A percentile compares a stretch with the other conserved stretches of the same genome.
These are phyloP conservation scores for Bacterosira constricta DNA, from an alignment of 108 stramenopile genomes.

Conservation along the genomic window DNA sequence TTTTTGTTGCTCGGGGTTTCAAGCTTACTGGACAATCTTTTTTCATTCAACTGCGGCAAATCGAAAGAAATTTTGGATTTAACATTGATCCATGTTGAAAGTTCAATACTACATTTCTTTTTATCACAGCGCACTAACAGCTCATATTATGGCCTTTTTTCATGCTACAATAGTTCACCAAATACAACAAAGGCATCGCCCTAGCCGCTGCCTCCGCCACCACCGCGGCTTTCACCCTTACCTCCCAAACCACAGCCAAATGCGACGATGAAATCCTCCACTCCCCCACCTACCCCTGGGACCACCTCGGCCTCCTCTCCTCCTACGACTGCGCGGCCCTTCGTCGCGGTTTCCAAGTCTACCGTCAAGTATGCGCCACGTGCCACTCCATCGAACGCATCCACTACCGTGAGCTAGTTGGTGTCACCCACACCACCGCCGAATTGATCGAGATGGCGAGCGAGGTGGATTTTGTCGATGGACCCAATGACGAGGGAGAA, in stretches of 20 bases:
- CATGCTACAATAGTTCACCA: slow-evolving; percentile 23
- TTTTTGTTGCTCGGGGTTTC: neutral
- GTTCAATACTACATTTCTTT: neutral
- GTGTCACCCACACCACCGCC: slow-evolving; percentile 93
- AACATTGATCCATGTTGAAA: no score
- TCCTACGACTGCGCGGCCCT: slow-evolving; percentile 90
- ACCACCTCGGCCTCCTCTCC: slow-evolving; percentile 77
- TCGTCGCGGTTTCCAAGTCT: slow-evolving; percentile 99
- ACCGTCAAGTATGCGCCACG: slow-evolving; percentile 97
- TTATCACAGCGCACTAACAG: neutral
- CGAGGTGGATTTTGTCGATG: slow-evolving; percentile 95
- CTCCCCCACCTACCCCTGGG: slow-evolving; percentile 76
- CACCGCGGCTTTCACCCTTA: slow-evolving; percentile 11
- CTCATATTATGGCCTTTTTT: neutral
- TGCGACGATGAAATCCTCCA: slow-evolving; percentile 78
- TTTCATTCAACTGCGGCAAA: no score
- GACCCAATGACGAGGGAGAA: slow-evolving; percentile 98
- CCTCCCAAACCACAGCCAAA: slow-evolving; percentile 20
- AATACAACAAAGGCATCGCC: slow-evolving; percentile 41
- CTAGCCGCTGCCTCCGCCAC: slow-evolving; percentile 31
- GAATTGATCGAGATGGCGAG: slow-evolving; percentile 91
- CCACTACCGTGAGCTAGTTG: slow-evolving; percentile 97
- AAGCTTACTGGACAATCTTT: no score
- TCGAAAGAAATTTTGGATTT: no score
- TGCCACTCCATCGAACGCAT: slow-evolving; percentile 94